Evolutionary conservation across 108 stramenopile genomes (phyloP).

Genomic region (Fragilariopsis cylindrus): DNA sequence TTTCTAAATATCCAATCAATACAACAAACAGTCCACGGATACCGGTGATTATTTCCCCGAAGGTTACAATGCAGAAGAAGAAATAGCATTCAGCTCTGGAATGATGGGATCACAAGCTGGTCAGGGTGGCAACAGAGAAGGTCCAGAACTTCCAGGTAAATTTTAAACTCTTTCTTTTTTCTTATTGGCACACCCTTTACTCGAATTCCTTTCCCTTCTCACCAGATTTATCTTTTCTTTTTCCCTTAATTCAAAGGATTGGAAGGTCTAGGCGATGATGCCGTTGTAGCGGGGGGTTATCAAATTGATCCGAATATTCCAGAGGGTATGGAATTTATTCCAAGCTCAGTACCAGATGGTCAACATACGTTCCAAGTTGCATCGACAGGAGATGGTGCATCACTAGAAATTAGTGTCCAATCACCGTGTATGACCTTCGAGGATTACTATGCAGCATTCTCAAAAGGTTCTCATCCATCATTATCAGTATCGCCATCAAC

Average conservation of each 20-base stretch:
- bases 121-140: slow-evolving; percentile 39
- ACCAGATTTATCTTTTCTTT: no score
- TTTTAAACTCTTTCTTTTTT: no score
- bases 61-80: slow-evolving; percentile 62
- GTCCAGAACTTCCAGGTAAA: slow-evolving; percentile 48
- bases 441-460: slow-evolving; percentile 79
- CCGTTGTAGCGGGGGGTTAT: slow-evolving; percentile 67
- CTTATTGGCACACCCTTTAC: no score
- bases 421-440: slow-evolving; percentile 89
- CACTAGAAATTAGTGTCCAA: slow-evolving; percentile 47
- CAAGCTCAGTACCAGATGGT: slow-evolving; percentile 73
- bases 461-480: slow-evolving; percentile 71
- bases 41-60: slow-evolving; percentile 86
- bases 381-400: slow-evolving; percentile 47
- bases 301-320: slow-evolving; percentile 67
- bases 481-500: slow-evolving; percentile 64
- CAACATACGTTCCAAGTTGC: slow-evolving; percentile 60
- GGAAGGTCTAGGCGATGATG: slow-evolving; percentile 79
- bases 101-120: slow-evolving; percentile 67
- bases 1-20: background rate
- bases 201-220: no score
- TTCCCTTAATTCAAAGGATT: slow-evolving; percentile 48
- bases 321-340: slow-evolving; percentile 78
- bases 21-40: slow-evolving; percentile 53
- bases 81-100: slow-evolving; percentile 62